These are phyloP conservation scores for Phytophthora sansomeana DNA, from an alignment of 352 stramenopile species.

Conservation along the genomic window DNA sequence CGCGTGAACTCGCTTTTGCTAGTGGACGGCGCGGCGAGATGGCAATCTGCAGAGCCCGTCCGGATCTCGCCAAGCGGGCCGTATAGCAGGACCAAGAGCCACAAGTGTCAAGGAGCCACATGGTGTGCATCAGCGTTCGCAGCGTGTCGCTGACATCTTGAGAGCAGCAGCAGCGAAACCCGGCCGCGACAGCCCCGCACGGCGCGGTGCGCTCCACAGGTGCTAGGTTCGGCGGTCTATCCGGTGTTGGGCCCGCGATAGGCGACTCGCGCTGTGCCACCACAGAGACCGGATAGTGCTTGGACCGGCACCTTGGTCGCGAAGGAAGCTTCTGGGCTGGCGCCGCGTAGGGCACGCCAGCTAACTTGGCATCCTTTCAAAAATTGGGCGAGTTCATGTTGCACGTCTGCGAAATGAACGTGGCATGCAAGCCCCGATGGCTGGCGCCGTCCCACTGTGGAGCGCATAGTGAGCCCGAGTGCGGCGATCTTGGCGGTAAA, in stretches of 20 bases:
- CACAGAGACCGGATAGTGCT: constrained; percentile 34
- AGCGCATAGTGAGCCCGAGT: constrained; percentile 2
- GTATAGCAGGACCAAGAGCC: constrained; percentile 29
- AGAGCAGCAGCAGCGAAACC: constrained; percentile 29
- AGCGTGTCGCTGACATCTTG: constrained; percentile 45
- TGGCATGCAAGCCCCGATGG: constrained; percentile 31
- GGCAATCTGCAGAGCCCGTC: constrained; percentile 42
- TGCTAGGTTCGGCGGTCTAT: constrained; percentile 33
- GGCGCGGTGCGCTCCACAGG: constrained; percentile 6
- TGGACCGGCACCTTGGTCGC: neutral
- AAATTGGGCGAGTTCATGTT: constrained; percentile 28
- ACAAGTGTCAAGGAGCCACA: constrained; percentile 36
- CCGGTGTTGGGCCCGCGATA: constrained; percentile 30
- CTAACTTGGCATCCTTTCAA: constrained; percentile 41
- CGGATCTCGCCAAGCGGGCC: constrained; percentile 26
- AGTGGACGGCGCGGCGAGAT: constrained; percentile 38
- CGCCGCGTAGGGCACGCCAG: constrained; percentile 32
- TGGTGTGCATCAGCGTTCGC: constrained; percentile 34
- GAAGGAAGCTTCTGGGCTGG: constrained; percentile 37
- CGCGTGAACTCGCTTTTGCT: constrained; percentile 35
- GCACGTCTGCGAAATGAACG: constrained; percentile 33
- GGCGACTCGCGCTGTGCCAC: constrained; percentile 15
- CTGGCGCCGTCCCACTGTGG: too few relatives aligned
- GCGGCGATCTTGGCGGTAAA: constrained; percentile 24
- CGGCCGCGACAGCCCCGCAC: constrained; percentile 10